These are phyloP conservation scores for Berkeleyomyces rouxiae DNA, from an alignment of 2,329 filamentous ascomycete genomes.

Conservation along the genomic window DNA sequence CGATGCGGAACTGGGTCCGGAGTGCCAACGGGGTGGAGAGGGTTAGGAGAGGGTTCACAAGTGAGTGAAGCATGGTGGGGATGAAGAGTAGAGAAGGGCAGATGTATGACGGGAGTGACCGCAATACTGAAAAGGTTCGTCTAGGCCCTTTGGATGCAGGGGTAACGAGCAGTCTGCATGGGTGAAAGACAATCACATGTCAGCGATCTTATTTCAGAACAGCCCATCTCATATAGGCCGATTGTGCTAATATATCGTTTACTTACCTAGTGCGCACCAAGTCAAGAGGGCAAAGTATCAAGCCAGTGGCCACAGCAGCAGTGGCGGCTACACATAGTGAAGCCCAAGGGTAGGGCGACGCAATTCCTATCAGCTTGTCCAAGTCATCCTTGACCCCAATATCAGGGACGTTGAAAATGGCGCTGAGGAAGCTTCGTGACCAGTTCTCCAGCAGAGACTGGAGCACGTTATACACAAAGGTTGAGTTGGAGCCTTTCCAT, in stretches of 20 bases:
- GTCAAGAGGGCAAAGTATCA: constrained; percentile 75
- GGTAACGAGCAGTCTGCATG: constrained; percentile 58
- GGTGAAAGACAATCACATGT: constrained; percentile 15
- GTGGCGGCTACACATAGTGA: constrained; percentile 57
- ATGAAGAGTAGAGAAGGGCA: constrained; percentile 55
- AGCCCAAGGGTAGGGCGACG: constrained; percentile 65
- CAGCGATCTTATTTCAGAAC: constrained; percentile 16
- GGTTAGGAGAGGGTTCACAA: constrained; percentile 67
- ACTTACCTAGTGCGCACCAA: constrained; percentile 62
- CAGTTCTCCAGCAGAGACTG: constrained; percentile 82
- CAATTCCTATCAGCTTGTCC: constrained; percentile 55
- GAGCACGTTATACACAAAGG: constrained; percentile 79
- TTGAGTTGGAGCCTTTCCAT: constrained; percentile 87
- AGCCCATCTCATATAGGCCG: not conserved
- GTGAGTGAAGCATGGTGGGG: constrained; percentile 75
- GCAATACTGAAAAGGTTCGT: constrained; percentile 61
- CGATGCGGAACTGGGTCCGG: constrained; percentile 68
- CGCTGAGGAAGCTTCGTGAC: constrained; percentile 77
- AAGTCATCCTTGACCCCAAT: constrained; percentile 58
- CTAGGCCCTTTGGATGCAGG: constrained; percentile 58
- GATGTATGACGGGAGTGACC: constrained; percentile 59
- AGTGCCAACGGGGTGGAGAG: constrained; percentile 73
- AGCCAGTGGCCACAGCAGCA: constrained; percentile 53
- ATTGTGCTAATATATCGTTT: not conserved
- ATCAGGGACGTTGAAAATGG: constrained; percentile 79